Evolutionary conservation across 2,329 filamentous ascomycete species (phyloP).

Genomic region (Tympanopsis confertula): DNA sequence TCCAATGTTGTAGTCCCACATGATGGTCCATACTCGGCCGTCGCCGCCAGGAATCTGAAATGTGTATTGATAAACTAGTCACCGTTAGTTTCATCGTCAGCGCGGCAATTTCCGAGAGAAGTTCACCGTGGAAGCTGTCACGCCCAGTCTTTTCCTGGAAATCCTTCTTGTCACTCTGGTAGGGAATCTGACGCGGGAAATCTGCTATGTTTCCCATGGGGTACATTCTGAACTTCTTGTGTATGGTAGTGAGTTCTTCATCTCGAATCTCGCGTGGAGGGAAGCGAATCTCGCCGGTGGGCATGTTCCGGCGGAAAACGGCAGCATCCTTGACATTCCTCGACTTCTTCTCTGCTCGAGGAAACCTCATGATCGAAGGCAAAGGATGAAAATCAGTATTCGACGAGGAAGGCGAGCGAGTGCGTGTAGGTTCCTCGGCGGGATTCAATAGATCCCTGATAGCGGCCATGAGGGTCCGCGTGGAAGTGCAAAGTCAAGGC

Average conservation of each 20-base stretch:
- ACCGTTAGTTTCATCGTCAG: background rate
- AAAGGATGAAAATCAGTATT: too few species aligned
- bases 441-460: too few species aligned
- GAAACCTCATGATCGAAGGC: too few species aligned
- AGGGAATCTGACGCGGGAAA: background rate
- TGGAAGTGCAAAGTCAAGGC: too few species aligned
- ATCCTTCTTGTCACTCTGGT: background rate
- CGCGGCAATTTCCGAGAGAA: background rate
- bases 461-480: too few species aligned
- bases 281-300: background rate
- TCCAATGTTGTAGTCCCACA: background rate
- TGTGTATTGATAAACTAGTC: background rate
- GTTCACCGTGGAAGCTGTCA: background rate
- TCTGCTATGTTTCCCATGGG: background rate
- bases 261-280: background rate
- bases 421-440: too few species aligned
- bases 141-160: background rate
- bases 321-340: too few species aligned
- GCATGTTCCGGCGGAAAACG: too few species aligned
- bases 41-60: background rate
- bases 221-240: background rate
- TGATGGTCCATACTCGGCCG: background rate
- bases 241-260: background rate
- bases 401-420: too few species aligned
- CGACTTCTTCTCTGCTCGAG: too few species aligned